A percentile compares a stretch with the other conserved stretches of the same genome.
These are phyloP conservation scores for Nicotiana undulata DNA, from an alignment of 257 asterid species.

Conservation along the genomic window DNA sequence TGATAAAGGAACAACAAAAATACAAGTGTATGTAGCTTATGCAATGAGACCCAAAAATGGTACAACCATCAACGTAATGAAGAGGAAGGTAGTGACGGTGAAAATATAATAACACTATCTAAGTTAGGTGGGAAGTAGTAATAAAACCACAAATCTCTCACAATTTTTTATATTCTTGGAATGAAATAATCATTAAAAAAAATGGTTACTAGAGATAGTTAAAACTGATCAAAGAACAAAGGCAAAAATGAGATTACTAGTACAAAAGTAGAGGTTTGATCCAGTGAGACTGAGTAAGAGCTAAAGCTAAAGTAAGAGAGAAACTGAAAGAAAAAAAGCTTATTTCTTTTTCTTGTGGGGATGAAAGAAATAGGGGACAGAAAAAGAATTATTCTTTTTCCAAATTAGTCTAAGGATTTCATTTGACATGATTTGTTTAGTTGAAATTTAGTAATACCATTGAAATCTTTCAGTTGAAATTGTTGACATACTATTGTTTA, in stretches of 20 bases:
- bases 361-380: not conserved
- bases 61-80: conserved; percentile 16
- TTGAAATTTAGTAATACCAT: not conserved
- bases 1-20: conserved; percentile 17
- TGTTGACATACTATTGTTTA: not conserved
- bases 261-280: conserved; percentile 10
- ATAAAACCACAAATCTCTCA: not conserved
- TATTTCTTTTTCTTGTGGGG: conserved; percentile 1
- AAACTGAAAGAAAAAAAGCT: conserved; percentile 9
- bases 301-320: conserved; percentile 29
- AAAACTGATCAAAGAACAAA: conserved; percentile 29
- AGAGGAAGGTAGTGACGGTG: conserved; percentile 9
- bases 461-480: not conserved
- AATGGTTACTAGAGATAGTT: conserved; percentile 15
- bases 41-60: conserved; percentile 28
- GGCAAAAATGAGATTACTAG: not conserved
- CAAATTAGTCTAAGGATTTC: not conserved
- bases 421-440: conserved; percentile 2
- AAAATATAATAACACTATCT: conserved; percentile 8
- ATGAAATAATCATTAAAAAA: conserved; percentile 28
- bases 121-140: not conserved
- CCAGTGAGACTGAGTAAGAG: conserved; percentile 8
- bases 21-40: conserved; percentile 9
- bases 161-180: conserved; percentile 8
- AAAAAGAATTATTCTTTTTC: not conserved